phyloP scores from a whole-genome alignment of 2,329 filamentous ascomycete genomes.

The Neonectria ditissima region DNA sequence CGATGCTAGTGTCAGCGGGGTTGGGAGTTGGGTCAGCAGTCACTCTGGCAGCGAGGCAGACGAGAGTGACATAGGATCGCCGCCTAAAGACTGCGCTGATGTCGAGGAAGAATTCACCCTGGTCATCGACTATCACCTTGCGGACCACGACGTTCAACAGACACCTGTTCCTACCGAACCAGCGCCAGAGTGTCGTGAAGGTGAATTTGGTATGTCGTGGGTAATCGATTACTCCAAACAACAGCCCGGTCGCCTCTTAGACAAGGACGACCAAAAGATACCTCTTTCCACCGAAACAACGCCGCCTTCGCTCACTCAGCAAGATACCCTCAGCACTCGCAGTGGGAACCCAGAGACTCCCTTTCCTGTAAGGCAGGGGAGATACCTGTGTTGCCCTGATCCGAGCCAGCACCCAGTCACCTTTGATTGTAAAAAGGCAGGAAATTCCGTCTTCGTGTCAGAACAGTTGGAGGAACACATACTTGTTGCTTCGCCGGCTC shows the following conservation, averaged over 20 bases:
- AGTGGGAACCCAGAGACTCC: not conserved
- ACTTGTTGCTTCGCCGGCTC: not conserved
- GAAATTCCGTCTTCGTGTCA: not conserved
- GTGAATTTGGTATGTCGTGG: conserved; percentile 6
- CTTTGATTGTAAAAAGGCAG: not conserved
- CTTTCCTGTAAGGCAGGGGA: not conserved
- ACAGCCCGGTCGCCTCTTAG: not conserved
- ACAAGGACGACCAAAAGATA: not conserved
- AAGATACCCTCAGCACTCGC: conserved; percentile 16
- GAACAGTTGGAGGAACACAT: not conserved
- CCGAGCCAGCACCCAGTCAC: not conserved
- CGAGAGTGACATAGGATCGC: not conserved
- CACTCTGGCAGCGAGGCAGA: not conserved
- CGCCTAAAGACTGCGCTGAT: not conserved
- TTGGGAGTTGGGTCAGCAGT: conserved; percentile 13
- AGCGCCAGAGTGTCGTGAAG: not conserved
- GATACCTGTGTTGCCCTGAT: not conserved
- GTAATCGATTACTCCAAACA: not conserved
- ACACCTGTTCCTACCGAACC: not conserved
- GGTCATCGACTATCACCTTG: conserved; percentile 2
- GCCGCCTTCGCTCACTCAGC: conserved; percentile 16
- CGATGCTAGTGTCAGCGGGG: conserved; percentile 6
- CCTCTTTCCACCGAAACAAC: not conserved
- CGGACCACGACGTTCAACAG: not conserved
- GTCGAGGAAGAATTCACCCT: not conserved